These are phyloP conservation scores for Lophiostoma macrostomum DNA, from an alignment of 495 filamentous ascomycete species.

Conservation along the genomic window DNA sequence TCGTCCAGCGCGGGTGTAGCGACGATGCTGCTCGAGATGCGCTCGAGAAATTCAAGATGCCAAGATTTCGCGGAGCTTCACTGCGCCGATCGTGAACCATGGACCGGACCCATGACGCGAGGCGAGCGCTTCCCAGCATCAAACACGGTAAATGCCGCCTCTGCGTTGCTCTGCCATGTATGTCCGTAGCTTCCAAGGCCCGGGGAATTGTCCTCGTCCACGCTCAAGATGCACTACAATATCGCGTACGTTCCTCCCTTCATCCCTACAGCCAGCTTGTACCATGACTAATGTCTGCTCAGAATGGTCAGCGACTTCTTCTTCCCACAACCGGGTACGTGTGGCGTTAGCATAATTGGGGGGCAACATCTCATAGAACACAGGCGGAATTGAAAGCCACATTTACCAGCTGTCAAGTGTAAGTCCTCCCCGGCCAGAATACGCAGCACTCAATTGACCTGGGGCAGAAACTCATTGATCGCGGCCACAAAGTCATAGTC, in stretches of 20 bases:
- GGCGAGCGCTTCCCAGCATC: too few species aligned
- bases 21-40: background rate
- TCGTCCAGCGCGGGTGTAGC: background rate
- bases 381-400: constrained; percentile 90
- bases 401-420: constrained; percentile 88
- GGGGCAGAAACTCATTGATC: constrained; percentile 78
- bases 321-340: constrained; percentile 86
- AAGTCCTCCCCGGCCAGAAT: constrained; percentile 1
- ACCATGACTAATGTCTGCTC: constrained; percentile 7
- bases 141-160: too few species aligned
- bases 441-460: background rate
- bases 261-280: background rate
- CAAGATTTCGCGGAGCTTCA: constrained; percentile 26
- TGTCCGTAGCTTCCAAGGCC: background rate
- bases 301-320: constrained; percentile 99
- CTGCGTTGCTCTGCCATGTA: constrained; percentile 12
- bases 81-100: constrained; percentile 11
- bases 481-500: constrained; percentile 96
- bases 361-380: background rate
- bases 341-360: background rate
- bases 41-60: constrained; percentile 18
- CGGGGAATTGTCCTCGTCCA: constrained; percentile 24
- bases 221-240: constrained; percentile 60
- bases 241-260: constrained; percentile 58
- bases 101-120: background rate